Evolutionary conservation across 805 yeast genomes (phyloP).

Genomic region (Metschnikowia baotianmanensis): DNA sequence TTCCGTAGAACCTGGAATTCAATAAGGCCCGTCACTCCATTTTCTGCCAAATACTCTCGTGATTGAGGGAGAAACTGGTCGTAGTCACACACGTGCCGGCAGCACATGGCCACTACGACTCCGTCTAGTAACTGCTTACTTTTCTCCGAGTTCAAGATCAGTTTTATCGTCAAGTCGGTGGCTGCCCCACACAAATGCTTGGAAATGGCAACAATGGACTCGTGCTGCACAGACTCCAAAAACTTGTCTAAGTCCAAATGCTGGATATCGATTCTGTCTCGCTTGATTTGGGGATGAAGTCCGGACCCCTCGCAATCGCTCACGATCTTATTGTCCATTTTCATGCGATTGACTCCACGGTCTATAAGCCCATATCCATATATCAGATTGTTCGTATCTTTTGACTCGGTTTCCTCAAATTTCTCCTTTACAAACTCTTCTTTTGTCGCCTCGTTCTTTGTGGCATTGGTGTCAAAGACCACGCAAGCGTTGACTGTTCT

Average conservation of each 20-base stretch:
- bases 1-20: slow-evolving; percentile 53
- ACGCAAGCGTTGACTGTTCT: slow-evolving; percentile 52
- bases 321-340: slow-evolving; percentile 66
- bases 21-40: slow-evolving; percentile 31
- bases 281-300: slow-evolving; percentile 33
- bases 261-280: slow-evolving; percentile 77
- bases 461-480: slow-evolving; percentile 19
- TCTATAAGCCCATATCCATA: slow-evolving; percentile 65
- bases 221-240: slow-evolving; percentile 24
- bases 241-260: slow-evolving; percentile 58
- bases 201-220: slow-evolving; percentile 59
- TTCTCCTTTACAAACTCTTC: too few relatives aligned
- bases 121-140: slow-evolving; percentile 43
- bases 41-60: slow-evolving; percentile 32
- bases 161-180: slow-evolving; percentile 77
- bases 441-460: too few relatives aligned
- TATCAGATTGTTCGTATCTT: background rate
- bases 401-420: background rate
- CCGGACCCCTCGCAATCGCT: slow-evolving; percentile 45
- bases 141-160: slow-evolving; percentile 44
- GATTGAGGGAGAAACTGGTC: slow-evolving; percentile 52
- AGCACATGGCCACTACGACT: slow-evolving; percentile 84
- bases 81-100: slow-evolving; percentile 79
- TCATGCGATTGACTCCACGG: slow-evolving; percentile 73
- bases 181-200: slow-evolving; percentile 95